Evolutionary conservation across 2,329 filamentous ascomycete species (phyloP), one percentile per base, ranked within the genome.

Genomic region (Ophiocordyceps camponoti-saundersi): DNA sequence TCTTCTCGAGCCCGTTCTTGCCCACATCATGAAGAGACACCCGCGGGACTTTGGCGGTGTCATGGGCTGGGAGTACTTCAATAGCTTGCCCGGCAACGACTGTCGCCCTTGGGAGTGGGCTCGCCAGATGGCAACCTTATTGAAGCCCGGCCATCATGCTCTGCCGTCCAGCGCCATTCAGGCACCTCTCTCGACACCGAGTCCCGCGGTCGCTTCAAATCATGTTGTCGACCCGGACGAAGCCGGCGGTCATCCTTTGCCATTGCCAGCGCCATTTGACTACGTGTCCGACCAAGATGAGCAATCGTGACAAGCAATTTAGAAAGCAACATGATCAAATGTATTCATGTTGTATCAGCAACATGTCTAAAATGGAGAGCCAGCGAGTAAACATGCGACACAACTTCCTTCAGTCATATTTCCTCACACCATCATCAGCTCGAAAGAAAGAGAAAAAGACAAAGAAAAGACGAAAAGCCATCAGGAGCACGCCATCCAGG

Each of bases 1-100:
- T 34, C 70, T 70, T 49, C 57, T 75, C 36, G 36, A 40, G 36
- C 63, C 63, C 1, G 50, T 56, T 8, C 68, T 72, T 0, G 57
- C 77, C 3, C 53, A 57, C 13, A 56, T 64, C 3, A 55, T 77
- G 23, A 56, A 61, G n/a, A 56, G 54, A 3, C 59, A 65, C 46
- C 85, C 85, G 55, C 74, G 75, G 1, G 66, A 67, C 1, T 92
- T 95, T 60, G 89, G 88, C 1, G 89, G 89, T 1, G 79, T 95
- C 7, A 92, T 92, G 80, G 87, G 87, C 2, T 95, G 89, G 89
- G 89, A 95, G 65, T 95, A 92, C 60, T 95, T 90, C 66, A 93
- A 94, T 66, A 77, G 81, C 47, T 61, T 79, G 48, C 83, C 85
- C 0, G 81, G 80, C 1, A 80, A 75, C 22, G 59, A 58, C 2